A percentile compares a stretch with the other conserved stretches of the same genome.
Evolutionary conservation across 2,329 filamentous ascomycete species (phyloP).

Genomic region (Tolypocladium sp.): DNA sequence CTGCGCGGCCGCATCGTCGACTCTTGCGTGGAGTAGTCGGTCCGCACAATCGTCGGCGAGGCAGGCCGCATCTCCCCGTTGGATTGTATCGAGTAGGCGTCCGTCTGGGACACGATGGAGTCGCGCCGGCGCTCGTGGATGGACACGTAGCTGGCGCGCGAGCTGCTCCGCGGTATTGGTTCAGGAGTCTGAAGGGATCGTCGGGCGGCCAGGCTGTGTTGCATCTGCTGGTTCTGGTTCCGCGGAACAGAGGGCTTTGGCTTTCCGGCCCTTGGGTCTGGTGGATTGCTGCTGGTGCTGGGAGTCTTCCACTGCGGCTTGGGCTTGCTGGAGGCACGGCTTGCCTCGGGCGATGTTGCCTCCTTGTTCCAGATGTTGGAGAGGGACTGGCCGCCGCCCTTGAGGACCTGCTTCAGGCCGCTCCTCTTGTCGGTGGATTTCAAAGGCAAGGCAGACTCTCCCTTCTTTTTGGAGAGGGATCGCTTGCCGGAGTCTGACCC

Average conservation of each 20-base stretch:
- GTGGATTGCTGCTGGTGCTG: slow-evolving; percentile 1
- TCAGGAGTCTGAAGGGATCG: slow-evolving; percentile 13
- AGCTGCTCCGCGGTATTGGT: slow-evolving; percentile 27
- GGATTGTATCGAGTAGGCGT: slow-evolving; percentile 43
- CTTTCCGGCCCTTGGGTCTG: slow-evolving; percentile 4
- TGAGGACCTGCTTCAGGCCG: slow-evolving; percentile 37
- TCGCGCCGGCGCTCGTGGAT: slow-evolving; percentile 41
- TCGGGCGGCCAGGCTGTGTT: background rate
- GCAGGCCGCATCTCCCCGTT: slow-evolving; percentile 32
- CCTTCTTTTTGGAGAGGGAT: slow-evolving; percentile 18
- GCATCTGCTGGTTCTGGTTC: slow-evolving; percentile 1
- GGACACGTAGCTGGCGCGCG: slow-evolving; percentile 39
- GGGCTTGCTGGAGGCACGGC: slow-evolving; percentile 8
- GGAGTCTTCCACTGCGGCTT: slow-evolving; percentile 15
- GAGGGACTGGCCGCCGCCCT: slow-evolving; percentile 36
- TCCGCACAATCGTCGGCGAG: slow-evolving; percentile 28
- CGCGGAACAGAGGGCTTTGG: slow-evolving; percentile 2
- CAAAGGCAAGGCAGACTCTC: slow-evolving; percentile 10
- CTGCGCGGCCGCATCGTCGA: slow-evolving; percentile 8
- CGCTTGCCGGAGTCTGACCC: slow-evolving; percentile 3
- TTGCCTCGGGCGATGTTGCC: slow-evolving; percentile 14
- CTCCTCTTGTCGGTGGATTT: slow-evolving; percentile 13
- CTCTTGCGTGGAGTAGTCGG: slow-evolving; percentile 14
- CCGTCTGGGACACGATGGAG: slow-evolving; percentile 47
- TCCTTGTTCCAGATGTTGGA: slow-evolving; percentile 42